Percentiles rank a stretch among this genome's conserved stretches.
These are phyloP conservation scores for Mimosa pudica DNA, from an alignment of 306 rosid genomes.

Conservation along the genomic window DNA sequence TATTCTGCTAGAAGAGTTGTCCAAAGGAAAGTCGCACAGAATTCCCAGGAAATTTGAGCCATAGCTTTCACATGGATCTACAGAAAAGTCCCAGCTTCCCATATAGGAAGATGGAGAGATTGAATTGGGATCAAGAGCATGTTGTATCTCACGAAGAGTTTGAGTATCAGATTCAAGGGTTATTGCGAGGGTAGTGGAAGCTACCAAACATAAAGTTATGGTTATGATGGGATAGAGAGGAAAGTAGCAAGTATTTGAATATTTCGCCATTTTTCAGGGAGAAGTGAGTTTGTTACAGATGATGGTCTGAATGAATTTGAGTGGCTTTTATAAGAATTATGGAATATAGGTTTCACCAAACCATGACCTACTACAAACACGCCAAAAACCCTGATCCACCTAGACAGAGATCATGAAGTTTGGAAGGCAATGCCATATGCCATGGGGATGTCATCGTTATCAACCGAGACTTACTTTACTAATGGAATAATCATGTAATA, in stretches of 20 bases:
- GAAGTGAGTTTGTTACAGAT: neutral
- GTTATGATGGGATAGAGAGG: neutral
- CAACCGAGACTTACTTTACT: neutral
- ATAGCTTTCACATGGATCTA: conserved; percentile 45
- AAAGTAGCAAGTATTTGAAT: neutral
- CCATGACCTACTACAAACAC: neutral
- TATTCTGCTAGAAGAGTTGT: conserved; percentile 48
- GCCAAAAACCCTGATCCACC: neutral
- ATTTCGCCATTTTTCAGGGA: neutral
- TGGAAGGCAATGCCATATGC: neutral
- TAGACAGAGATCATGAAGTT: neutral
- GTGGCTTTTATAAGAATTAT: neutral
- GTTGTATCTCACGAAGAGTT: neutral
- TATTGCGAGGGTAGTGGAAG: neutral
- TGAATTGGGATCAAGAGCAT: conserved; percentile 49
- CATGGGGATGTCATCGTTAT: neutral
- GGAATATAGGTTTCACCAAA: neutral
- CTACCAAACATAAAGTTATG: neutral
- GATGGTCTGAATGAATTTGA: neutral
- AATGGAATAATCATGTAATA: neutral
- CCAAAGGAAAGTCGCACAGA: conserved; percentile 43
- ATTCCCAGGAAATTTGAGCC: conserved; percentile 55
- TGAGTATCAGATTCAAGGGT: neutral
- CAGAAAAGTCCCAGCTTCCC: conserved; percentile 43
- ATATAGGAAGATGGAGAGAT: conserved; percentile 10